Percentiles rank a stretch among this genome's conserved stretches.
Conservation (phyloP, 495 filamentous ascomycete genomes). For the Talaromyces thailandensis region DNA sequence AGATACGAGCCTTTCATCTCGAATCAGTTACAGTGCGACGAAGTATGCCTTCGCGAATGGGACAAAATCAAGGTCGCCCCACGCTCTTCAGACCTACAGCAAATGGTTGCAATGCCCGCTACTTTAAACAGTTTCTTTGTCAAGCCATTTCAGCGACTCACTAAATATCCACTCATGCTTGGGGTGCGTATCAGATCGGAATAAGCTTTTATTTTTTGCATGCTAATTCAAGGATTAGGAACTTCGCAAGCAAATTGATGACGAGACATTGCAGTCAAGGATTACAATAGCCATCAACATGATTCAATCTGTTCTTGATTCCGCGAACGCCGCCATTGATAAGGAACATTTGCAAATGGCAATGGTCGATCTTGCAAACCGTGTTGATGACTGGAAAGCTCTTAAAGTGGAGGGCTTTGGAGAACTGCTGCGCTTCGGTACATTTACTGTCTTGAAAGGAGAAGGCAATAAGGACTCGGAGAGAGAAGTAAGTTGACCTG, state of each 20-base stretch:
- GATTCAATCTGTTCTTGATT: conserved; percentile 65
- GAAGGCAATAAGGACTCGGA: conserved; percentile 67
- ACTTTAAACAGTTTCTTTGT: conserved; percentile 79
- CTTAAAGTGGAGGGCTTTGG: conserved; percentile 86
- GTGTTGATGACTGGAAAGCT: conserved; percentile 98
- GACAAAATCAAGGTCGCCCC: conserved; percentile 47
- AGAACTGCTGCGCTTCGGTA: conserved; percentile 79
- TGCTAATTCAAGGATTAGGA: conserved; percentile 46
- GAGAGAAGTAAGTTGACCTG: conserved; percentile 53
- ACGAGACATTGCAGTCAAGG: conserved; percentile 59
- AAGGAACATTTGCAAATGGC: conserved; percentile 74
- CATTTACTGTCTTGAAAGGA: conserved; percentile 87
- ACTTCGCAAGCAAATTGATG: conserved; percentile 70
- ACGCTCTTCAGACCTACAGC: conserved; percentile 44
- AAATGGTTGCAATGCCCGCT: conserved; percentile 52
- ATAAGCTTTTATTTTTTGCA: not conserved
- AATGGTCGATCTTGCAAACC: conserved; percentile 63
- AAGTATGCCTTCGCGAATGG: conserved; percentile 40
- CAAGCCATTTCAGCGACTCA: conserved; percentile 91
- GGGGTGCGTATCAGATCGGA: conserved; percentile 45
- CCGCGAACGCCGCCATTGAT: conserved; percentile 83
- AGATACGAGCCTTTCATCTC: conserved; percentile 96
- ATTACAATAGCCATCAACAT: conserved; percentile 63
- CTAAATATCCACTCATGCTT: conserved; percentile 87
- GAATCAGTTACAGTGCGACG: conserved; percentile 60